Evolutionary conservation across 805 yeast species (phyloP).

Genomic region (Kodamaea restingae): DNA sequence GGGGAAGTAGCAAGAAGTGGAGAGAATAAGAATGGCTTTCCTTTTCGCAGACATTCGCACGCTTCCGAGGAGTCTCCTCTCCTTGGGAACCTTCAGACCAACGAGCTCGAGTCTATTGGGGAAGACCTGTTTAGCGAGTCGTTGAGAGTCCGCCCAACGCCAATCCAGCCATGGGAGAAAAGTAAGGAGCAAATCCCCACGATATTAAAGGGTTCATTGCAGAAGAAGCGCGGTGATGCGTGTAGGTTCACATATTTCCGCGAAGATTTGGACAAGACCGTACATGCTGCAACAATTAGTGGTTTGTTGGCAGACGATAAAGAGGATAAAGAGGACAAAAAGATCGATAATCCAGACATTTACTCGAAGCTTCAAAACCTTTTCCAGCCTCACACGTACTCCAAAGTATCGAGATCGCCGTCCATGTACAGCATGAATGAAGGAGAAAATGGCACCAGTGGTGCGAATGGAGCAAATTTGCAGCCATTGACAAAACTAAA

Average conservation of each 20-base stretch:
- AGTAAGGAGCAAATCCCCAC: conserved; percentile 26
- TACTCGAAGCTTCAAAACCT: conserved; percentile 17
- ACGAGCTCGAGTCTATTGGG: conserved; percentile 27
- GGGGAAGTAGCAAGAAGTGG: not conserved
- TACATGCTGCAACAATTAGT: conserved; percentile 83
- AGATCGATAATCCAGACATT: not conserved
- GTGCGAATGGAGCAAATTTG: not conserved
- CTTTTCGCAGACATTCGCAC: no score
- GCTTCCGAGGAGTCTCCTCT: conserved; percentile 26
- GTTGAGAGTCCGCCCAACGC: conserved; percentile 65
- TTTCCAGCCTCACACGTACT: conserved; percentile 24
- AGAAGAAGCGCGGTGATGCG: conserved; percentile 10
- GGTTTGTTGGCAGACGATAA: conserved; percentile 46
- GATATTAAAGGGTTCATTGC: conserved; percentile 18
- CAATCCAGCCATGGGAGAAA: conserved; percentile 70
- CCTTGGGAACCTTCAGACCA: conserved; percentile 25
- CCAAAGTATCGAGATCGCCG: conserved; percentile 10
- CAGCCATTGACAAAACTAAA: conserved; percentile 8
- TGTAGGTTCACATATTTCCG: conserved; percentile 89
- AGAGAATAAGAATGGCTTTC: no score
- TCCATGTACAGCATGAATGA: conserved; percentile 9
- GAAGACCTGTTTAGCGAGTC: conserved; percentile 37
- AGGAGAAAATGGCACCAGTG: conserved; percentile 5
- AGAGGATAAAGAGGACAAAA: conserved; percentile 1
- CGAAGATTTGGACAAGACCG: conserved; percentile 82